Percentiles rank a stretch among this genome's conserved stretches.
phyloP scores from a whole-genome alignment of 345 rosid species.

The Eucalyptus sp. region DNA sequence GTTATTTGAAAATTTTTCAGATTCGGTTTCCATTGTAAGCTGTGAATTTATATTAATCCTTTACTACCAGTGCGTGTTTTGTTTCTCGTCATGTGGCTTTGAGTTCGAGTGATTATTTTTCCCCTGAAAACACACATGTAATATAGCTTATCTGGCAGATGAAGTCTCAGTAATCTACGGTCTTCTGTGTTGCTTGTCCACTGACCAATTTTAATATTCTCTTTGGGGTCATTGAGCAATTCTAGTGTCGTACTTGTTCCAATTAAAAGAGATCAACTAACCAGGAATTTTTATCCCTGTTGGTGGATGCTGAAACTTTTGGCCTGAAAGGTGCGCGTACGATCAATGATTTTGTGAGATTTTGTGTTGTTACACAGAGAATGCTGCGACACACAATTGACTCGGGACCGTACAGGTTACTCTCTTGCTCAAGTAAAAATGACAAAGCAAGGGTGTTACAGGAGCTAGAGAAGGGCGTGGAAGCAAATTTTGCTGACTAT shows the following conservation, averaged over 20 bases:
- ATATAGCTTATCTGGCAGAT: background rate
- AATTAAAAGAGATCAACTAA: background rate
- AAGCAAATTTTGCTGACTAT: too few species aligned
- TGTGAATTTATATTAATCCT: background rate
- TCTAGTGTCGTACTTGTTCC: background rate
- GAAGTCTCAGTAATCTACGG: background rate
- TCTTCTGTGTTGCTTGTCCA: background rate
- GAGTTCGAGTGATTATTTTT: fast-evolving
- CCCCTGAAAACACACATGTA: background rate
- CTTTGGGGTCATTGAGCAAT: background rate
- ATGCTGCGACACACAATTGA: too few species aligned
- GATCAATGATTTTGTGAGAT: too few species aligned
- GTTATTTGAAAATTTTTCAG: background rate
- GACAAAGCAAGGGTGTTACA: too few species aligned
- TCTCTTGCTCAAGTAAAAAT: too few species aligned
- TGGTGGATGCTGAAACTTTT: background rate
- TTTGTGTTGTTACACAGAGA: too few species aligned
- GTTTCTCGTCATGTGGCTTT: background rate
- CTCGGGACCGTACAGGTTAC: too few species aligned
- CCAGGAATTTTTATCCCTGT: background rate
- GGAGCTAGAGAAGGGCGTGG: too few species aligned
- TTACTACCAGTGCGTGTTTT: background rate
- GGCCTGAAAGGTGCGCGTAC: background rate
- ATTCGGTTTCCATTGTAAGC: background rate
- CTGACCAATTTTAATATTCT: background rate